Base-by-base conservation (phyloP, 2,329 filamentous ascomycete species). In the Penicillium sp. region DNA sequence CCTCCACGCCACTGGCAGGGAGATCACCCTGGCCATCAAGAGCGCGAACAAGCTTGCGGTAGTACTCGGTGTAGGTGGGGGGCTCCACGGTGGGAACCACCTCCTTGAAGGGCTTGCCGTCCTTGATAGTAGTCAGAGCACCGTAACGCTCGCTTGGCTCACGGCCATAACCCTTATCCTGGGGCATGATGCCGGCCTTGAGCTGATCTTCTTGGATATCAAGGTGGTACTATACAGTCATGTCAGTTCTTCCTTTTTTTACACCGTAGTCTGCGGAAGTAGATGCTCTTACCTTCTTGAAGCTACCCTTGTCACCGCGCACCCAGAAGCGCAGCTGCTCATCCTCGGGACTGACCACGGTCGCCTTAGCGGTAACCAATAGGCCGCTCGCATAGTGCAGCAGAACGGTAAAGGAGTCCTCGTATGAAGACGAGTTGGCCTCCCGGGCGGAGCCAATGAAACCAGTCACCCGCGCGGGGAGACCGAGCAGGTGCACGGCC, bases 121-220 rank as follows among this genome's bases (percentile, higher is more conserved):
- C 79, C 3, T 79, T 77, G 2, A 87, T 72, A 5, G 83, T 77
- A 8, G 84, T 83, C 60, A 92, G 73, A 43, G 68, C 64, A 61
- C 87, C 86, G 53, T 84, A 82, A 63, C 80, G 79, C 39, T 82
- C 78, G 50, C 79, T 76, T 10, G 80, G 77, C 66, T 92, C 90
- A 39, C 82, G 71, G 2, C 87, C 90, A 67, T 90, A 92, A 4
- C 77, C 81, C 4, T 79, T 70, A 55, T 90, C 85, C 0, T 81
- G 80, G 7, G 86, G 85, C 70, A 79, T 82, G 64, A 83, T 73
- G 9, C 89, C 89, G 2, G 76, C 79, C 71, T 84, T 84, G 52
- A 92, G 81, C 72, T 91, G 88, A 55, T 87, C 84, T 76, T 94
- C 90, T 73, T 93, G 90, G 1, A 85, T 78, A 70, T 94, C 90